Percentiles rank a stretch among this genome's conserved stretches.
Conservation (phyloP, 306 rosid species). For the Quercus agrifolia region DNA sequence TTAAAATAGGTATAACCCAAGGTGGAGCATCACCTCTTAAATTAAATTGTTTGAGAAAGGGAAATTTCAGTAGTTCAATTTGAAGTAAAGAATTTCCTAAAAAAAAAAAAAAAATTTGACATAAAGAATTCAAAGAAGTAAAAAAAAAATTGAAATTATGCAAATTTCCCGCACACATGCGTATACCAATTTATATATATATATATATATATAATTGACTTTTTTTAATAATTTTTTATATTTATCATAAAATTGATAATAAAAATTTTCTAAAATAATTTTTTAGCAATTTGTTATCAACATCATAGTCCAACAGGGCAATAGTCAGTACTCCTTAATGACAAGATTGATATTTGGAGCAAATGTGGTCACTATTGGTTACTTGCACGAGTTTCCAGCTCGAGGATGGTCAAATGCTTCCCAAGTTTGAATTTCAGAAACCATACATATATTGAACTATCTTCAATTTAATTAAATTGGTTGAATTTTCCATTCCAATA, state of each 20-base stretch:
- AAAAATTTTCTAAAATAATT: too few relatives aligned
- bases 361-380: neutral
- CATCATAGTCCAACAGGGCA: too few relatives aligned
- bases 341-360: neutral
- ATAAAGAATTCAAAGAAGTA: too few relatives aligned
- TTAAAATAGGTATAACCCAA: too few relatives aligned
- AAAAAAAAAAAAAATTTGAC: neutral
- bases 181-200: neutral
- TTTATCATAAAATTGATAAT: too few relatives aligned
- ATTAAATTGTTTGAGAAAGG: neutral
- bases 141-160: too few relatives aligned
- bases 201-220: neutral
- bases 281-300: too few relatives aligned
- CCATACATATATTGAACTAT: neutral
- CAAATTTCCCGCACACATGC: neutral
- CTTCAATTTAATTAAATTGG: neutral
- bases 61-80: neutral
- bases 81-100: neutral
- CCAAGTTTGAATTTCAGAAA: neutral
- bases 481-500: neutral
- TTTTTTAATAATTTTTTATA: too few relatives aligned
- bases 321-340: neutral
- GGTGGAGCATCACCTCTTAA: neutral
- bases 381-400: slow-evolving; percentile 1
- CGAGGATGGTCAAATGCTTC: slow-evolving; percentile 14